Base-by-base conservation (phyloP, 2,329 filamentous ascomycete genomes). In the Pseudogymnoascus sp. region DNA sequence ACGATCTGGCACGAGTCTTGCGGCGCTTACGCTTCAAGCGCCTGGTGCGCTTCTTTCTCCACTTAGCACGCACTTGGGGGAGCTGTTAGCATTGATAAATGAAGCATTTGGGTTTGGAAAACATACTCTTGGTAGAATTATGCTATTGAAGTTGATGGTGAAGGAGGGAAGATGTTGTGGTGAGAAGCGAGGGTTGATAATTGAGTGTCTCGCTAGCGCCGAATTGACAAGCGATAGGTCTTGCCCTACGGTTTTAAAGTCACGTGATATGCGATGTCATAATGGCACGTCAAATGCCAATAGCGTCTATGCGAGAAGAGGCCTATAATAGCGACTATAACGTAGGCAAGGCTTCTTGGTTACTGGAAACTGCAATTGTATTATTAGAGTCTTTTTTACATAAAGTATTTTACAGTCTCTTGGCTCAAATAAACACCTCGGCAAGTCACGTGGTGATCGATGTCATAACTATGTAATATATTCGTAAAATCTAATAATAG, bases 21-120 rank as follows among this genome's bases (percentile, higher is more conserved):
- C 94, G 95, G 84, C 94, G 92, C 92, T 99, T 99, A 79, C 92
- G 89, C 90, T 97, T 97, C 81, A 99, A 91, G 81, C 94, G 89
- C 76, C 94, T 87, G 83, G 96, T 92, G 80, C 94, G 87, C 93
- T 99, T 99, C 90, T 99, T 99, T 86, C 93, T 94, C 94, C 94
- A 97, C 86, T 97, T 97, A 78, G 92, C 92, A 94, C 93, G 84
- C 84, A 87, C 86, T 81, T 81, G 3, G 5, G n/a, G 4, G 13
- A 8, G 48, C 48, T 59, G 58, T 59, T 59, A 59, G 58, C 27
- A 39, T 39, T 86, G 82, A 70, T 69, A 68, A 71, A 48, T 59
- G 44, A 64, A 58, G 60, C 29, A 36, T 15, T 58, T 35, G 60
- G 27, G 9, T n/a, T 58, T 36, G 33, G 35, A 63, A 31, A 68